Conservation (phyloP, 805 yeast species). For the Candida vaughaniae region DNA sequence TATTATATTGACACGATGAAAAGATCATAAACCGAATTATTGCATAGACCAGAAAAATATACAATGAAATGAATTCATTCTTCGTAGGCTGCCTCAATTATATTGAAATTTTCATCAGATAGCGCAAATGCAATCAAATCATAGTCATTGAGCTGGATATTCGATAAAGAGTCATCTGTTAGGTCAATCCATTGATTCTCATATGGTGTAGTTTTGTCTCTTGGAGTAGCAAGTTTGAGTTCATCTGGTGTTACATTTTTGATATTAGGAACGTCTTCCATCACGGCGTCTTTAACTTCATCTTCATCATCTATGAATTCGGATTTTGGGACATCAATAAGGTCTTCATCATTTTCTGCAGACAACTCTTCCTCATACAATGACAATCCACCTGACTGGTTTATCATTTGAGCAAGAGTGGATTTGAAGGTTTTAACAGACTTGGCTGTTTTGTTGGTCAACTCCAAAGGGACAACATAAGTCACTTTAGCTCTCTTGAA, state of each 20-base stretch:
- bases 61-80: too few relatives aligned
- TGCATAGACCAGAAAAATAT: constrained; percentile 1
- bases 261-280: constrained; percentile 10
- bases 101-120: constrained; percentile 35
- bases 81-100: constrained; percentile 35
- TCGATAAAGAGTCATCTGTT: constrained; percentile 26
- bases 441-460: constrained; percentile 11
- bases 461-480: constrained; percentile 27
- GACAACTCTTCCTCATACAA: constrained; percentile 13
- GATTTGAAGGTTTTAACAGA: constrained; percentile 19
- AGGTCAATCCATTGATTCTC: constrained; percentile 36
- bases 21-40: neutral
- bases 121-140: constrained; percentile 42
- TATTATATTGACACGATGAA: neutral
- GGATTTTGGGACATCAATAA: constrained; percentile 40
- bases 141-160: constrained; percentile 37
- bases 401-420: constrained; percentile 37
- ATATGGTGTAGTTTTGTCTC: constrained; percentile 34
- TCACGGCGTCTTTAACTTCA: constrained; percentile 4
- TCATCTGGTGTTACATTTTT: constrained; percentile 17
- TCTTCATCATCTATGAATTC: constrained; percentile 30
- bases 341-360: constrained; percentile 27
- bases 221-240: constrained; percentile 42
- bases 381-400: constrained; percentile 46
- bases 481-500: constrained; percentile 34